phyloP scores from a whole-genome alignment of 2,329 filamentous ascomycete genomes.

The Fusarium sp. region DNA sequence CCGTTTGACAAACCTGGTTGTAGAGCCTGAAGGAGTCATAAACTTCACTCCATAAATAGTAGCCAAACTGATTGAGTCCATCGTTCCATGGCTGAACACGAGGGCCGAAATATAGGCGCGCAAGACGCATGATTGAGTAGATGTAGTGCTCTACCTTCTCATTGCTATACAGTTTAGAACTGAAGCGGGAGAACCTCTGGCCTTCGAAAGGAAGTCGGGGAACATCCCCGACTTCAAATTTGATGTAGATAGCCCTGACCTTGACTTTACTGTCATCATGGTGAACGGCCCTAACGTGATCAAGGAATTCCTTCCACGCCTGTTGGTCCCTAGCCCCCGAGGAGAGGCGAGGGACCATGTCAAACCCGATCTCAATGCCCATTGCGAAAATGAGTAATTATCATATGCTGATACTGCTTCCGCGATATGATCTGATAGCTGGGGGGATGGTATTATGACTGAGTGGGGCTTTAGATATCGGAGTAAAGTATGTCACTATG shows the following conservation, averaged over 20 bases:
- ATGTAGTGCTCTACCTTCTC: rapidly evolving
- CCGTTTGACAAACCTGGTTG: not conserved
- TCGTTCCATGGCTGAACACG: too few relatives aligned
- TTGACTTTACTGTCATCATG: not conserved
- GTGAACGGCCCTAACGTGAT: not conserved
- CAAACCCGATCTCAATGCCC: not conserved
- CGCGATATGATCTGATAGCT: not conserved
- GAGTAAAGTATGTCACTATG: rapidly evolving
- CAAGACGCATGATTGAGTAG: too few relatives aligned
- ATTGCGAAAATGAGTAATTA: not conserved
- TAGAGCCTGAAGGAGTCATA: not conserved
- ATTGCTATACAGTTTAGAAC: not conserved
- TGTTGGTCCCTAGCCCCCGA: not conserved
- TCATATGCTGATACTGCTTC: not conserved
- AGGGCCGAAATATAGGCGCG: too few relatives aligned
- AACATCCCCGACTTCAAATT: not conserved
- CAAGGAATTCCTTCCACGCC: not conserved
- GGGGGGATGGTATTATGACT: rapidly evolving
- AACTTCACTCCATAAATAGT: not conserved
- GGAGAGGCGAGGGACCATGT: not conserved
- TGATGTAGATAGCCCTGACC: not conserved
- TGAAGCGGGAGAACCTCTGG: not conserved
- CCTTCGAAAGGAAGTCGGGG: not conserved
- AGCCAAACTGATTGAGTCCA: too few relatives aligned
- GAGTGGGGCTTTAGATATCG: rapidly evolving